Conservation (phyloP, 305 asterid species). For the Nicotiana rustica region DNA sequence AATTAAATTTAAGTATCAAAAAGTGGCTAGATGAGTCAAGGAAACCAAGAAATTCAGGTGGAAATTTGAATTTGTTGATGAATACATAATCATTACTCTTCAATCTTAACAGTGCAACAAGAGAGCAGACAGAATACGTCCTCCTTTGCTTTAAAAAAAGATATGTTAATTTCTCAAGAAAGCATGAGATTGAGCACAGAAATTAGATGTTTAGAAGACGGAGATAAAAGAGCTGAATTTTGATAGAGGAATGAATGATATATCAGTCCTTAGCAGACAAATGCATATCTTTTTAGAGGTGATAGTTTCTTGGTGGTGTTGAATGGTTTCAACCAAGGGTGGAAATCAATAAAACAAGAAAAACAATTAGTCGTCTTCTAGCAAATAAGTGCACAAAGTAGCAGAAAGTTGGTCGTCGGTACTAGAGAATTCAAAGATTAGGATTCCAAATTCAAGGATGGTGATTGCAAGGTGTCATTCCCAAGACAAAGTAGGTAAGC, state of each 20-base stretch:
- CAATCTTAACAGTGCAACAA: not conserved
- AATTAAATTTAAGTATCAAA: not conserved
- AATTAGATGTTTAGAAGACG: not conserved
- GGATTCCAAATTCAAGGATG: constrained; percentile 4
- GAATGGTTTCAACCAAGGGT: not conserved
- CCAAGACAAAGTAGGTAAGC: not conserved
- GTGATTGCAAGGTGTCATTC: not conserved
- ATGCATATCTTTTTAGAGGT: not conserved
- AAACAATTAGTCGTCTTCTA: not conserved
- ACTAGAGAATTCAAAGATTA: constrained; percentile 18
- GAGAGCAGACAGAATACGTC: not conserved
- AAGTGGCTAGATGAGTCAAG: too few relatives aligned
- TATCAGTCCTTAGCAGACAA: not conserved
- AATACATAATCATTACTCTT: not conserved
- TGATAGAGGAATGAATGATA: not conserved
- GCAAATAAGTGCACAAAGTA: not conserved
- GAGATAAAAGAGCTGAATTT: not conserved
- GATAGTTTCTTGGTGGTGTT: not conserved
- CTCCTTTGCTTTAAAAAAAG: not conserved
- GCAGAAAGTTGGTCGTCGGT: not conserved
- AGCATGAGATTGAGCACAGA: not conserved
- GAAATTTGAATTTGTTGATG: not conserved
- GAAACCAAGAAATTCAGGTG: not conserved
- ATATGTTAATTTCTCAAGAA: not conserved
- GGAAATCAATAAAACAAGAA: too few relatives aligned